Evolutionary conservation across 139 green algal species (phyloP), one percentile per base, ranked within the genome.

Genomic region (Coelastrella sp.): DNA sequence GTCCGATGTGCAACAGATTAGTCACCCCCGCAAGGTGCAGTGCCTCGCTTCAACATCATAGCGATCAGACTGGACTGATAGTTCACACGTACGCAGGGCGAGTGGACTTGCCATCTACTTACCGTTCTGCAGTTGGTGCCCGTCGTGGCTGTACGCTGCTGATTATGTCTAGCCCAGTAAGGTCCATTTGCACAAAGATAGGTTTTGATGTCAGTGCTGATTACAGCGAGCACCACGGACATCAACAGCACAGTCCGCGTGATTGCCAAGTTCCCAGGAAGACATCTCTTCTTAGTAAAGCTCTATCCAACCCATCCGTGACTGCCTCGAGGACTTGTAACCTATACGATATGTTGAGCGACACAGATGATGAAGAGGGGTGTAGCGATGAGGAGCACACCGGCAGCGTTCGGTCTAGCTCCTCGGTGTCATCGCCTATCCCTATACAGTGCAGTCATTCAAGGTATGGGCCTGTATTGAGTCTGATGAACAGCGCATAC

Each of bases 1-100:
- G 53, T 63, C 53, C 53, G 6, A 32, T 64, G 53, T n/a, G n/a
- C n/a, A n/a, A n/a, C n/a, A n/a, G 53, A 64, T 64, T 64, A 64
- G 53, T 64, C 53, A 64, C 53, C 53, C 17, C 21, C n/a, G n/a
- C n/a, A n/a, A n/a, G n/a, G n/a, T n/a, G n/a, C n/a, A n/a, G n/a
- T n/a, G n/a, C n/a, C n/a, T n/a, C n/a, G n/a, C n/a, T n/a, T n/a
- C n/a, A n/a, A n/a, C n/a, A n/a, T n/a, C n/a, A n/a, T n/a, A n/a
- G n/a, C n/a, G n/a, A n/a, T n/a, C n/a, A n/a, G n/a, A n/a, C n/a
- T n/a, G n/a, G n/a, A n/a, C n/a, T n/a, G n/a, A n/a, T n/a, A n/a
- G n/a, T n/a, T n/a, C n/a, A n/a, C n/a, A n/a, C n/a, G n/a, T n/a
- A n/a, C n/a, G n/a, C n/a, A n/a, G n/a, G n/a, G n/a, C n/a, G n/a